Percentiles rank a stretch among this genome's conserved stretches.
phyloP scores from a whole-genome alignment of 768 basidiomycete species.

The Russula emetica region DNA sequence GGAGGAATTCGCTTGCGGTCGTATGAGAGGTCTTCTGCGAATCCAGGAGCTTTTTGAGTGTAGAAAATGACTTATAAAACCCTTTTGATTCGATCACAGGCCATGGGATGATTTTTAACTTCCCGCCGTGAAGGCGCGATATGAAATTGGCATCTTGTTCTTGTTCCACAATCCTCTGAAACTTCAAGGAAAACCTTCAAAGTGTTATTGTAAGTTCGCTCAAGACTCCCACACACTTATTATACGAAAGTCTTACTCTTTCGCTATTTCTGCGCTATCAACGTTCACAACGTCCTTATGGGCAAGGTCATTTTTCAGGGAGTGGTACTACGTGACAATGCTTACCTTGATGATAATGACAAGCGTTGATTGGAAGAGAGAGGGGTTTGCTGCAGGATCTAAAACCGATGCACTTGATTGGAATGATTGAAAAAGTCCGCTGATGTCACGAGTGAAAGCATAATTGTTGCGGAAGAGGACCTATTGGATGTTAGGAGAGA shows the following conservation, averaged over 20 bases:
- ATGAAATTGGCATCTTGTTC: conserved; percentile 63
- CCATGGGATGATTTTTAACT: conserved; percentile 58
- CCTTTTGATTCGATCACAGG: conserved; percentile 59
- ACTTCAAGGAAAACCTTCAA: conserved; percentile 51
- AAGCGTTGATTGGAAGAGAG: conserved; percentile 56
- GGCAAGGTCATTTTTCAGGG: background rate
- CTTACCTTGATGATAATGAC: conserved; percentile 59
- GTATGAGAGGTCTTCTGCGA: conserved; percentile 47
- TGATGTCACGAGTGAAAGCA: conserved; percentile 55
- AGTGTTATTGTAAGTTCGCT: background rate
- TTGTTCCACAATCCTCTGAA: conserved; percentile 56
- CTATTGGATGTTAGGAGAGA: conserved; percentile 32
- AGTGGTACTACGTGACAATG: background rate
- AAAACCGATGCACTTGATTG: conserved; percentile 54
- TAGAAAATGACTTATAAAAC: conserved; percentile 52
- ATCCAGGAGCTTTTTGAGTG: conserved; percentile 46
- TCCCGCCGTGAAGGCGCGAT: conserved; percentile 52
- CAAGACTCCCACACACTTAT: background rate
- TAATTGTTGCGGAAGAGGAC: conserved; percentile 65
- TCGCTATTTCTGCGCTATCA: conserved; percentile 53
- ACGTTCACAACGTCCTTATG: conserved; percentile 58
- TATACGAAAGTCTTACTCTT: conserved; percentile 42
- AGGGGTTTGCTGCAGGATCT: conserved; percentile 56
- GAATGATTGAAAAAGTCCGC: conserved; percentile 58
- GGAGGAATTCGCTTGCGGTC: conserved; percentile 51